Percentiles rank a stretch among this genome's conserved stretches.
Evolutionary conservation across 805 yeast genomes (phyloP).

Genomic region (Spathaspora sp.): DNA sequence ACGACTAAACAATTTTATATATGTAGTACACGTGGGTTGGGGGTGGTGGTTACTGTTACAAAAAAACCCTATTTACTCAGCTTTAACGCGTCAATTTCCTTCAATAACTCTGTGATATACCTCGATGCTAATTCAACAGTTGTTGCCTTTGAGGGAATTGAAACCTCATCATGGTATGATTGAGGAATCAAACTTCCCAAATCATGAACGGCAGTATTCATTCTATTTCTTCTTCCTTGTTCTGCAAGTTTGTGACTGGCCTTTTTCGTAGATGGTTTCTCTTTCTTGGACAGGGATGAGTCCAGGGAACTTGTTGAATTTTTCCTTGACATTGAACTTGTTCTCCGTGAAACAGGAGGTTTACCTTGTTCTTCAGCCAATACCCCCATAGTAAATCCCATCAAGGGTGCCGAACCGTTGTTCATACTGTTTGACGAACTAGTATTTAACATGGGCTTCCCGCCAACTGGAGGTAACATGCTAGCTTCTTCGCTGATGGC

Average conservation of each 20-base stretch:
- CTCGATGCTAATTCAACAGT: slow-evolving; percentile 86
- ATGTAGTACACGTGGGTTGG: background rate
- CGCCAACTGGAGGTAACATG: slow-evolving; percentile 38
- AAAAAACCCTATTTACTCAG: background rate
- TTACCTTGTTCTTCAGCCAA: slow-evolving; percentile 30
- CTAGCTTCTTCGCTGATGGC: slow-evolving; percentile 14
- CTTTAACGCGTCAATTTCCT: slow-evolving; percentile 24
- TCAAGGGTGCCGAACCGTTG: slow-evolving; percentile 26
- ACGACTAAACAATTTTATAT: background rate
- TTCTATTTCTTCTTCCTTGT: slow-evolving; percentile 91
- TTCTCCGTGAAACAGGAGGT: background rate
- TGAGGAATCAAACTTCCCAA: slow-evolving; percentile 68
- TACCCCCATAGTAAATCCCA: slow-evolving; percentile 46
- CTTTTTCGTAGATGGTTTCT: slow-evolving; percentile 46
- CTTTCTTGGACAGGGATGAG: slow-evolving; percentile 12
- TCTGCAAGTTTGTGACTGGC: slow-evolving; percentile 89
- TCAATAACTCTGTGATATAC: slow-evolving; percentile 47
- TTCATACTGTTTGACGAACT: background rate
- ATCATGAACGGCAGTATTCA: slow-evolving; percentile 82
- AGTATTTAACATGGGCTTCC: slow-evolving; percentile 19
- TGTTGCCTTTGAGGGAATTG: slow-evolving; percentile 86
- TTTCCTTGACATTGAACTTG: slow-evolving; percentile 4
- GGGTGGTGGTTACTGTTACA: background rate
- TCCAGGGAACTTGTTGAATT: slow-evolving; percentile 11
- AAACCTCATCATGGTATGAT: slow-evolving; percentile 48